Base-by-base conservation (phyloP, 1,284 basidiomycete species). In the Boletus sp. region DNA sequence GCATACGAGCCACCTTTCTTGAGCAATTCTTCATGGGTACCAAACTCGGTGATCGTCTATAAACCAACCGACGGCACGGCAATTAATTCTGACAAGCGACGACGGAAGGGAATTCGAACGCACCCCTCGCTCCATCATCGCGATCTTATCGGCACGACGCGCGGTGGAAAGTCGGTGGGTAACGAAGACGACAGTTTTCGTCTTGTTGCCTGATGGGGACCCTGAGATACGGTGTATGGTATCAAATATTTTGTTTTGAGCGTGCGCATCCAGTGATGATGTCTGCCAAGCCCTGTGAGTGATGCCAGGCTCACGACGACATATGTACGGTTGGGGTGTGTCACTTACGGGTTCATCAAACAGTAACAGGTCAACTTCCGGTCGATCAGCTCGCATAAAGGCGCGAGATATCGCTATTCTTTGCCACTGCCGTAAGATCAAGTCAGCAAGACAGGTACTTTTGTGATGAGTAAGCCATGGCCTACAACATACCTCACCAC, bases 61-160 rank as follows among this genome's bases (percentile, higher is more conserved):
- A n/a, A n/a, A n/a, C 40, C 52, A 41, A 49, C 46, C 45, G 12
- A 52, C 30, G 42, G 48, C 50, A 58, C 50, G 52, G 54, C 38
- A 27, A 57, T 55, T 47, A 55, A 57, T 57, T 32, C 35, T 20
- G n/a, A 34, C 34, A 50, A 56, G 6, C 22, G 45, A 47, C 40
- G 48, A 47, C 41, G 48, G 38, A 59, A 45, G 44, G 52, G 41
- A 49, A 35, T 38, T n/a, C 46, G 46, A 27, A 67, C 61, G 44
- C 68, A 88, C 87, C 62, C 89, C 89, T 57, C 80, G 75, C 56
- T 90, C 84, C 78, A 92, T 87, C 76, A 91, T 88, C 35, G 87
- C 89, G 55, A 91, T 82, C 68, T 85, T 88, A 69, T 88, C 85
- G 51, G 87, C 87, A 40, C 82, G 78, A 12, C 85, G 79, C 16